phyloP scores from a whole-genome alignment of 805 yeast genomes.

The Candida mattraensis region DNA sequence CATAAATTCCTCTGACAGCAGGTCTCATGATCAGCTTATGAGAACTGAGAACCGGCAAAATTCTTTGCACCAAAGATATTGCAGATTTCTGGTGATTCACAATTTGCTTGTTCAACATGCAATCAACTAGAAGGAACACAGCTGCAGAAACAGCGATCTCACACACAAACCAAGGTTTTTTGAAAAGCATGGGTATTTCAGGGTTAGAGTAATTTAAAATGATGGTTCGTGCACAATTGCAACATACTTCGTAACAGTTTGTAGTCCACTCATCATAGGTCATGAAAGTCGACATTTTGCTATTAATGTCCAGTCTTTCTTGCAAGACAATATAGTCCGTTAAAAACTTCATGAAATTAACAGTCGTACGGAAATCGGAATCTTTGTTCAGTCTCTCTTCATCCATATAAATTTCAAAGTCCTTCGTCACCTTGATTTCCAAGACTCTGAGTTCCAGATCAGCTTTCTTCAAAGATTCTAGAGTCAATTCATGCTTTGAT shows the following conservation, averaged over 20 bases:
- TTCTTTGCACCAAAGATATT: conserved; percentile 14
- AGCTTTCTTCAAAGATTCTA: conserved; percentile 24
- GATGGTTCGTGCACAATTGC: conserved; percentile 20
- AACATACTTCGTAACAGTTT: conserved; percentile 23
- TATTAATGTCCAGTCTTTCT: conserved; percentile 31
- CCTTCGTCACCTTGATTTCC: conserved; percentile 22
- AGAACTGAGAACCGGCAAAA: conserved; percentile 24
- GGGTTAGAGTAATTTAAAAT: conserved; percentile 18
- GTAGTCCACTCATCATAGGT: conserved; percentile 25
- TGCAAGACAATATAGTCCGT: conserved; percentile 18
- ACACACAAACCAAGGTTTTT: conserved; percentile 26
- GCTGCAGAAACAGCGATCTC: conserved; percentile 28
- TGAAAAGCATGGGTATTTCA: conserved; percentile 18
- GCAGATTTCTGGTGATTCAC: conserved; percentile 18
- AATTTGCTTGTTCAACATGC: conserved; percentile 25
- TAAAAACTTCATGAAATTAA: conserved; percentile 22
- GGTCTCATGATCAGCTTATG: conserved; percentile 28
- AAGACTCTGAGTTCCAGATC: conserved; percentile 27
- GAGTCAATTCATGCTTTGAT: conserved; percentile 12
- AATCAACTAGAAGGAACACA: conserved; percentile 31
- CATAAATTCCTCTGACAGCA: conserved; percentile 32
- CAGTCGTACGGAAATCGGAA: conserved; percentile 7
- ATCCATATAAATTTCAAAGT: conserved; percentile 24
- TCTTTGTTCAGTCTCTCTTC: conserved; percentile 15
- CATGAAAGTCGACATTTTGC: conserved; percentile 31